Base-by-base conservation (phyloP, 2,329 filamentous ascomycete genomes). In the Trichoderma semiorbis region DNA sequence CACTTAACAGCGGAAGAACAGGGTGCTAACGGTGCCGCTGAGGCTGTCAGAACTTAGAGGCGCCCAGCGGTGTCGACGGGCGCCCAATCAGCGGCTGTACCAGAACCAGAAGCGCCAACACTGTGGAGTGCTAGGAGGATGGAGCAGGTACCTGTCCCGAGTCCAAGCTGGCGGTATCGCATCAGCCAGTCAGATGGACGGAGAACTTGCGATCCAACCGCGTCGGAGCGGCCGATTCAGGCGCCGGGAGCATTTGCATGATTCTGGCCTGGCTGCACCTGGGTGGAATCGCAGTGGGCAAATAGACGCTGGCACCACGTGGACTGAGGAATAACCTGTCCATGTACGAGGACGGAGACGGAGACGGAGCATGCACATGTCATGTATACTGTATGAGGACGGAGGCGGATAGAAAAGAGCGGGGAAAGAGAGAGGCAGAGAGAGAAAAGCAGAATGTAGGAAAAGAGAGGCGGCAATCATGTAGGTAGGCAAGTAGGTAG, bases 131-230 rank as follows among this genome's bases (percentile, higher is more conserved):
- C 30, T 67, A 26, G 47, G 16, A 18, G 39, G 14, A 36, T 36
- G 30, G 30, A 66, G 47, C 43, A 57, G 24, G 32, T 66, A 39
- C 30, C 64, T 21, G 65, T 61, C 55, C 66, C 66, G 39, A 50
- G 57, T 26, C 66, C 66, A 53, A 61, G 66, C 43, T 53, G 66
- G 55, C 66, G 66, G 66, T 69, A 69, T 47, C 43, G 43, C 43
- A 47, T 47, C 43, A 47, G 43, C 43, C 43, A 18, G 43, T 21
- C 43, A 47, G 43, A 47, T 61, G 43, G 43, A 24, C 62, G 62
- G 43, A 65, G 32, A 32, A 21, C 3, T 7, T 26, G 47, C 30
- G 43, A 53, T 53, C 26, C 62, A 34, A 34, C 28, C n/a, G 18
- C 26, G 26, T 65, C 62, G 47, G 28, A 18, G 34, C 65, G 53